A percentile compares a stretch with the other conserved stretches of the same genome.
phyloP scores from a whole-genome alignment of 2,329 filamentous ascomycete species.

The Rhinocladiella similis region DNA sequence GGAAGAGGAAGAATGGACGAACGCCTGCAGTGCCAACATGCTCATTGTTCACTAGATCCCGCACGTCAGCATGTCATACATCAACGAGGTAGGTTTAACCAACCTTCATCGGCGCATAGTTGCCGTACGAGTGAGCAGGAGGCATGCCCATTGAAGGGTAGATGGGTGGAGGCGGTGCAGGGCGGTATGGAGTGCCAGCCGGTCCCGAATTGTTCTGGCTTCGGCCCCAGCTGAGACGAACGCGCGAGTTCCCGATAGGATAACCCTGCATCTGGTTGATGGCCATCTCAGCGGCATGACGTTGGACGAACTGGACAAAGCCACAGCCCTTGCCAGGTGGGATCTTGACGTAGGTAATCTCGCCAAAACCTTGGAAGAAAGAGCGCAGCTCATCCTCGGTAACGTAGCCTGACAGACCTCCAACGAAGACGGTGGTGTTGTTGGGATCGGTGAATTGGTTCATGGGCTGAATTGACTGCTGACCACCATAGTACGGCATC shows the following conservation, averaged over 20 bases:
- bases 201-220: slow-evolving; percentile 98
- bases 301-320: slow-evolving; percentile 98
- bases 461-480: slow-evolving; percentile 83
- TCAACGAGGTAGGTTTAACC: slow-evolving; percentile 32
- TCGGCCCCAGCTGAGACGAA: slow-evolving; percentile 95
- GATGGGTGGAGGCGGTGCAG: slow-evolving; percentile 78
- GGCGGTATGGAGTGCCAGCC: slow-evolving; percentile 94
- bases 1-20: slow-evolving; percentile 23
- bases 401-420: slow-evolving; percentile 94
- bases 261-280: slow-evolving; percentile 99
- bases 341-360: slow-evolving; percentile 99
- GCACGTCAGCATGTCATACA: slow-evolving; percentile 11
- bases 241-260: slow-evolving; percentile 96
- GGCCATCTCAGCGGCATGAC: slow-evolving; percentile 98
- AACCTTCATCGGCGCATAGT: slow-evolving; percentile 69
- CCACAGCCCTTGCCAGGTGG: slow-evolving; percentile 98
- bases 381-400: slow-evolving; percentile 99
- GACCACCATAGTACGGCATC: slow-evolving; percentile 66
- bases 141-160: slow-evolving; percentile 71
- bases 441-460: slow-evolving; percentile 99
- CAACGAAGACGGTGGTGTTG: slow-evolving; percentile 98
- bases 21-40: slow-evolving; percentile 24
- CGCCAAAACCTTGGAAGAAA: slow-evolving; percentile 99
- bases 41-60: slow-evolving; percentile 15
- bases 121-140: slow-evolving; percentile 62